A percentile compares a stretch with the other conserved stretches of the same genome.
phyloP scores from a whole-genome alignment of 2,329 filamentous ascomycete species.

The Fusarium brachygibbosum region DNA sequence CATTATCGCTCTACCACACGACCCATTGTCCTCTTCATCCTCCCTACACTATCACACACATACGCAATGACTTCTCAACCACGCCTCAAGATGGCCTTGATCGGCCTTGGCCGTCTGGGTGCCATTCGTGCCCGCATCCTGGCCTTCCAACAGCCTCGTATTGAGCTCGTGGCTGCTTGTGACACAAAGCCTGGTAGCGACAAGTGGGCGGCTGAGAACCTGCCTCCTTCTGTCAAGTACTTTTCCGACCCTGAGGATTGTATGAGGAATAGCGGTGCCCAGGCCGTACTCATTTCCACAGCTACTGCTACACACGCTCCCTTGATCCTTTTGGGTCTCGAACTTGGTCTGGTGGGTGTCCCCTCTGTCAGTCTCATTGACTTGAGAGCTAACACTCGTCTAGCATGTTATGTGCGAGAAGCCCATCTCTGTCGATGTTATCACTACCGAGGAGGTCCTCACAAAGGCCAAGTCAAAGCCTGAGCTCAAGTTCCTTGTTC shows the following conservation, averaged over 20 bases:
- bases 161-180: slow-evolving; percentile 53
- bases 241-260: slow-evolving; percentile 47
- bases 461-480: no score
- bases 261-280: slow-evolving; percentile 48
- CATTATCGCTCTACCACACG: background rate
- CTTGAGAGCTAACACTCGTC: background rate
- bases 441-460: no score
- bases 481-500: no score
- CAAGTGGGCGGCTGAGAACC: slow-evolving; percentile 52
- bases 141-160: slow-evolving; percentile 53
- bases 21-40: no score
- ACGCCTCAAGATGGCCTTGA: slow-evolving; percentile 42
- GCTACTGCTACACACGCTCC: slow-evolving; percentile 50
- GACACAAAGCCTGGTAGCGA: slow-evolving; percentile 52
- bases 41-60: slow-evolving; percentile 2
- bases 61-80: slow-evolving; percentile 27
- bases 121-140: slow-evolving; percentile 52
- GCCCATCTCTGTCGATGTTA: no score
- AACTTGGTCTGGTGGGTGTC: slow-evolving; percentile 31
- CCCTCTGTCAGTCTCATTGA: background rate
- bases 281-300: slow-evolving; percentile 50
- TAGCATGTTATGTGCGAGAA: no score
- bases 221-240: slow-evolving; percentile 43
- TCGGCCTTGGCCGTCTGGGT: slow-evolving; percentile 51
- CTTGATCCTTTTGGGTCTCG: slow-evolving; percentile 44